Evolutionary conservation across 495 filamentous ascomycete species (phyloP).

Genomic region (Bacidia rubella): DNA sequence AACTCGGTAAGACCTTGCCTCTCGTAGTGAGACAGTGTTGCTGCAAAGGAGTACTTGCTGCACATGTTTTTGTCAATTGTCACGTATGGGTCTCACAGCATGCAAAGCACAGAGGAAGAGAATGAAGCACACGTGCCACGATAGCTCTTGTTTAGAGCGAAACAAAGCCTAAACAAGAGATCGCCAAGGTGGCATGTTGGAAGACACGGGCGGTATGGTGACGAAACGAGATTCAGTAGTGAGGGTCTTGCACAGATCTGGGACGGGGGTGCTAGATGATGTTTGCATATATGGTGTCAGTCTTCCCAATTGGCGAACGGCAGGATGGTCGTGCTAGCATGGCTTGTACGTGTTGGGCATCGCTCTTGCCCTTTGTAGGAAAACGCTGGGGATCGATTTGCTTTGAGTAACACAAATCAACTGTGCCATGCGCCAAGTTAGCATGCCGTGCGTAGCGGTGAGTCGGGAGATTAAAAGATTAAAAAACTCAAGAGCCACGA

Average conservation of each 20-base stretch:
- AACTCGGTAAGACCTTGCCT: slow-evolving; percentile 11
- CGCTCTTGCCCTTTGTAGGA: no score
- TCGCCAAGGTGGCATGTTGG: background rate
- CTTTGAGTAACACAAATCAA: background rate
- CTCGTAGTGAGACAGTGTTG: slow-evolving; percentile 16
- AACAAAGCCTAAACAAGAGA: background rate
- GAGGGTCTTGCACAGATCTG: background rate
- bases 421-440: background rate
- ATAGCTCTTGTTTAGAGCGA: background rate
- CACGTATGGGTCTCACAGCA: no score
- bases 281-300: no score
- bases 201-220: background rate
- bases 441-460: background rate
- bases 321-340: no score
- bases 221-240: background rate
- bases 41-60: slow-evolving; percentile 17
- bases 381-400: no score
- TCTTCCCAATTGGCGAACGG: no score
- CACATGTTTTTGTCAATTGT: no score
- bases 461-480: background rate
- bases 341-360: no score
- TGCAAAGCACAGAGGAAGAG: background rate
- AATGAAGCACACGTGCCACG: background rate
- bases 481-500: background rate
- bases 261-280: no score